Base-by-base conservation (phyloP, 2,329 filamentous ascomycete species). In the Ophiostoma perfectum region DNA sequence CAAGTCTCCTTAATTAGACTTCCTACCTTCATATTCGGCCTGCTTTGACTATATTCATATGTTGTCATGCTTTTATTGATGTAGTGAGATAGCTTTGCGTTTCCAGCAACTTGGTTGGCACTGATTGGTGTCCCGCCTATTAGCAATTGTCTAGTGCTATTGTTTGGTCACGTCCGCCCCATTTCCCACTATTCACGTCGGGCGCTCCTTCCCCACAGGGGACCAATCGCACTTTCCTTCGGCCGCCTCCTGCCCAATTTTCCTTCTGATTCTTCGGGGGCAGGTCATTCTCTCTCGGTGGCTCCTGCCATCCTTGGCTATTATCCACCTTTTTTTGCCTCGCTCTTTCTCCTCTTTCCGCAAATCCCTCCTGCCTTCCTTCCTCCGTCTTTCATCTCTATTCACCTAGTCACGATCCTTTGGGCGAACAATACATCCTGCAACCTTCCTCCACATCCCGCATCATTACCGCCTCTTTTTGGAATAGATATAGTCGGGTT, bases 181-280 rank as follows among this genome's bases (percentile, higher is more conserved):
- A 55, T 27, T 18, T 12, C 8, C 38, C 60, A 18, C 67, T 60
- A 65, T 42, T n/a, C 14, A 52, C 27, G 52, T 65, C 63, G 63
- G 63, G 38, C 36, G 64, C 44, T 52, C 64, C 55, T 68, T 66
- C 64, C 55, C 67, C 64, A 45, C 63, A 45, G 14, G 41, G 18
- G 9, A 36, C 64, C 55, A 64, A 63, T 64, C 44, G 49, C 41
- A 18, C 47, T 38, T 27, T 27, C 27, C 27, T 38, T 67, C 41
- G 45, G 65, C 45, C 49, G 38, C 62, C 63, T 63, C 8, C 67
- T 18, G 42, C 60, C 45, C 41, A 55, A 66, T 66, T 66, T 66
- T 69, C 68, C 58, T 66, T 64, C 68, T 64, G 68, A 69, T 64
- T 52, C 67, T 47, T 63, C 49, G 27, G 27, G 2, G 27, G 27